Evolutionary conservation across 371 early-diverging fungal species (phyloP).

Genomic region (Furculomyces boomerangus): DNA sequence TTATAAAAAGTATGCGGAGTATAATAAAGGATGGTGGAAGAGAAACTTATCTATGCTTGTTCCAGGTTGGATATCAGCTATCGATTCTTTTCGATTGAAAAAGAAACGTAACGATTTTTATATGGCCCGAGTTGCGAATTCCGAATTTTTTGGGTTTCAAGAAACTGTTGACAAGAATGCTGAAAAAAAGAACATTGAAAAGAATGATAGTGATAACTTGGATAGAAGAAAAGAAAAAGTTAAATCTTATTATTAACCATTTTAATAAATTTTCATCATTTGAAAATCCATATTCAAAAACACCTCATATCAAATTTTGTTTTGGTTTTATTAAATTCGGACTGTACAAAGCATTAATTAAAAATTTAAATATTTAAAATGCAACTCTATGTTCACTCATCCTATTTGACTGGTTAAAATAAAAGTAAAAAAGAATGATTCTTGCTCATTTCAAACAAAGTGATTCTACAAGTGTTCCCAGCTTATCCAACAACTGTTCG

Average conservation of each 20-base stretch:
- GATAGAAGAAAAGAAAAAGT: conserved; percentile 23
- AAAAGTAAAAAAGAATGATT: neutral
- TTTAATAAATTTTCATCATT: neutral
- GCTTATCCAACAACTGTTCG: neutral
- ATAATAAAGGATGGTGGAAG: conserved; percentile 59
- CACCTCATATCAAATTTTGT: neutral
- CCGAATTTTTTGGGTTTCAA: conserved; percentile 6
- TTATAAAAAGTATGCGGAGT: conserved; percentile 47
- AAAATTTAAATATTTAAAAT: no score
- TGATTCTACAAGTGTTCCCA: neutral
- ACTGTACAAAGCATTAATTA: no score
- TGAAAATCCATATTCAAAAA: neutral
- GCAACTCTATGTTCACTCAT: no score
- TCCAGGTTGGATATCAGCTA: conserved; percentile 40
- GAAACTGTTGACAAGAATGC: neutral
- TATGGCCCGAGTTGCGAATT: conserved; percentile 8
- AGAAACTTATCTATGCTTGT: conserved; percentile 43
- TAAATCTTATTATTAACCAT: conserved; percentile 16
- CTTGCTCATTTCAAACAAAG: neutral
- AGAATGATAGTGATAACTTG: conserved; percentile 1
- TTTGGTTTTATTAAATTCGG: no score
- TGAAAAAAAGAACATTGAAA: neutral
- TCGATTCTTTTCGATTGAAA: conserved; percentile 4
- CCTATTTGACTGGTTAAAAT: no score
- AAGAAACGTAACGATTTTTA: conserved; percentile 1